These are phyloP conservation scores for Avena atlantica DNA, from an alignment of 176 grass and related monocot species.

Conservation along the genomic window DNA sequence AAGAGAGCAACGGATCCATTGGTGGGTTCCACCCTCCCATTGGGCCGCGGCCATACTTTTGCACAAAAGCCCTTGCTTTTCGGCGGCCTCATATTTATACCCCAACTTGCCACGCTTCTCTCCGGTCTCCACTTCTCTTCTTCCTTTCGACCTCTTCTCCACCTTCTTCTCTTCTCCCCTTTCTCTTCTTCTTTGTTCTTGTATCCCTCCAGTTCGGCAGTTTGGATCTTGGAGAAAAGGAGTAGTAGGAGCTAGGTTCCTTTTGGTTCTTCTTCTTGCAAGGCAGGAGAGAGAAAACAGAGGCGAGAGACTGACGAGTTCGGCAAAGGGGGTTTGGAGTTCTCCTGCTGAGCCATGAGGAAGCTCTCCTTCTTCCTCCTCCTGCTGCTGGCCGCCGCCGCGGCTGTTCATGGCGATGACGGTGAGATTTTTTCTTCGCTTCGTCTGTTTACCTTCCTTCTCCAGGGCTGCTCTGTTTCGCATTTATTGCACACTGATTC, in stretches of 20 bases:
- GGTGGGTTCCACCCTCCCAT: conserved; percentile 29
- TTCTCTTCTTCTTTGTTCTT: background rate
- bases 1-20: background rate
- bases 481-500: conserved; percentile 9
- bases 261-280: background rate
- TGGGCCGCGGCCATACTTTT: conserved; percentile 41
- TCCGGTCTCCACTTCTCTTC: conserved; percentile 19
- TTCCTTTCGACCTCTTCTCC: background rate
- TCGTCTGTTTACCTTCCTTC: background rate
- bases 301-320: too few species aligned
- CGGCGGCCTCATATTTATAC: conserved; percentile 45
- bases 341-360: conserved; percentile 29
- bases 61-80: conserved; percentile 50
- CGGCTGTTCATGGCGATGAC: conserved; percentile 56
- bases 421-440: conserved; percentile 54
- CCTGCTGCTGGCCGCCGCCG: conserved; percentile 19
- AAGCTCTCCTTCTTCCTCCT: conserved; percentile 46
- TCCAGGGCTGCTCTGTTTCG: background rate
- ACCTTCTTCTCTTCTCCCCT: background rate
- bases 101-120: conserved; percentile 31
- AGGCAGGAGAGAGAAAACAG: too few species aligned
- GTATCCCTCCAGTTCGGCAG: conserved; percentile 38
- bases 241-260: background rate
- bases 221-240: conserved; percentile 34
- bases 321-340: too few species aligned